Conservation (phyloP, 768 basidiomycete genomes). For the Inosperma sp. region DNA sequence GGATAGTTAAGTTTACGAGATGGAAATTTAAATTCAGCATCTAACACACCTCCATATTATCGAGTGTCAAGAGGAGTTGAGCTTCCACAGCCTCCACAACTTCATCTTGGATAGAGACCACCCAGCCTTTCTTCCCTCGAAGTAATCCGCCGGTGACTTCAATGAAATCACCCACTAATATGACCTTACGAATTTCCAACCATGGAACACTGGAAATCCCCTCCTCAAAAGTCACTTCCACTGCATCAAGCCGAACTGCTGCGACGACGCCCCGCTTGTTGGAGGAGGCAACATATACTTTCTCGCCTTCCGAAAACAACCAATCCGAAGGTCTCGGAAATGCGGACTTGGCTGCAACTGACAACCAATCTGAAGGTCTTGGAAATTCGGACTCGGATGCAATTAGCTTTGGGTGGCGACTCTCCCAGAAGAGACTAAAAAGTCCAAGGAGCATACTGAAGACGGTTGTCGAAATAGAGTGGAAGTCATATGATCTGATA, state of each 20-base stretch:
- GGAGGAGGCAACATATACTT: neutral
- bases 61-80: too few species aligned
- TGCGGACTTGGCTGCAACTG: too few species aligned
- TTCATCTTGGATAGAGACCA: too few species aligned
- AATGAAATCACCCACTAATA: slow-evolving; percentile 1
- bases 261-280: neutral
- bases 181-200: neutral
- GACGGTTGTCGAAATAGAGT: neutral
- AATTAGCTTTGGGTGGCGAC: slow-evolving; percentile 1
- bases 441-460: neutral
- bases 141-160: neutral
- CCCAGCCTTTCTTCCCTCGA: neutral
- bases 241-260: neutral
- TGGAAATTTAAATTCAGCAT: neutral
- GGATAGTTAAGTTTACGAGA: neutral
- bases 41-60: too few species aligned
- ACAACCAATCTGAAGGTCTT: too few species aligned
- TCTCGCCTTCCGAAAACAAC: neutral
- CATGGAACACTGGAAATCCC: neutral
- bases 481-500: neutral
- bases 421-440: neutral
- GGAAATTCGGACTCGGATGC: neutral
- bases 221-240: neutral
- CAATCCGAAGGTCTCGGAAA: slow-evolving; percentile 9
- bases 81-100: too few species aligned